phyloP scores from a whole-genome alignment of 2,329 filamentous ascomycete genomes.

The Arthrobotrys entomopaga region DNA sequence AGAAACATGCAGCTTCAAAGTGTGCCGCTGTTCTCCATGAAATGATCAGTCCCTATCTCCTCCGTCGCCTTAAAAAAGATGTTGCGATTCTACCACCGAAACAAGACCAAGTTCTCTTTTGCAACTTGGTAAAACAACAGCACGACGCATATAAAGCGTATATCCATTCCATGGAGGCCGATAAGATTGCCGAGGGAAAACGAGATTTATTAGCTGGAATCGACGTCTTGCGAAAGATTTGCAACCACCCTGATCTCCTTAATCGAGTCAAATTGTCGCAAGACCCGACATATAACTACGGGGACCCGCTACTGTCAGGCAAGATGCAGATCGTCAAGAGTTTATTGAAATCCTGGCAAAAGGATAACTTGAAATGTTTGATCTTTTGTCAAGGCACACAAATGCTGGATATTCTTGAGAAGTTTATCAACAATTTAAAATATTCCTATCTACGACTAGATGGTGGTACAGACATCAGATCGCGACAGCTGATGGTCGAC shows the following conservation, averaged over 20 bases:
- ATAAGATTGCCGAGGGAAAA: constrained; percentile 75
- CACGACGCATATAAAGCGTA: constrained; percentile 83
- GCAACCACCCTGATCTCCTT: constrained; percentile 92
- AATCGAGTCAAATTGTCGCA: constrained; percentile 71
- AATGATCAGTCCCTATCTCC: constrained; percentile 88
- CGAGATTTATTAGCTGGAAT: constrained; percentile 88
- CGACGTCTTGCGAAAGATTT: constrained; percentile 92
- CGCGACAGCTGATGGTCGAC: constrained; percentile 89
- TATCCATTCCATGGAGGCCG: constrained; percentile 83
- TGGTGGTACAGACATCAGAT: constrained; percentile 85
- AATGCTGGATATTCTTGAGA: constrained; percentile 94
- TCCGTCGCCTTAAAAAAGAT: constrained; percentile 92
- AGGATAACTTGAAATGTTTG: constrained; percentile 90
- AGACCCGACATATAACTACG: constrained; percentile 76
- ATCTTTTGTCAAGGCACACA: constrained; percentile 92
- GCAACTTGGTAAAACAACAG: constrained; percentile 84
- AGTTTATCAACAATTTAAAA: constrained; percentile 73
- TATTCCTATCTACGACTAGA: constrained; percentile 92
- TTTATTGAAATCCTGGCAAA: constrained; percentile 86
- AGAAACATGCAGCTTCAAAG: constrained; percentile 92
- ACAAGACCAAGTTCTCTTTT: constrained; percentile 97
- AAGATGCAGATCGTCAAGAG: constrained; percentile 96
- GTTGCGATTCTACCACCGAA: constrained; percentile 92
- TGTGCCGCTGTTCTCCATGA: constrained; percentile 95
- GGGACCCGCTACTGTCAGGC: constrained; percentile 80